Conservation (phyloP, 2,329 filamentous ascomycete genomes). For the Metarhizium guizhouense region DNA sequence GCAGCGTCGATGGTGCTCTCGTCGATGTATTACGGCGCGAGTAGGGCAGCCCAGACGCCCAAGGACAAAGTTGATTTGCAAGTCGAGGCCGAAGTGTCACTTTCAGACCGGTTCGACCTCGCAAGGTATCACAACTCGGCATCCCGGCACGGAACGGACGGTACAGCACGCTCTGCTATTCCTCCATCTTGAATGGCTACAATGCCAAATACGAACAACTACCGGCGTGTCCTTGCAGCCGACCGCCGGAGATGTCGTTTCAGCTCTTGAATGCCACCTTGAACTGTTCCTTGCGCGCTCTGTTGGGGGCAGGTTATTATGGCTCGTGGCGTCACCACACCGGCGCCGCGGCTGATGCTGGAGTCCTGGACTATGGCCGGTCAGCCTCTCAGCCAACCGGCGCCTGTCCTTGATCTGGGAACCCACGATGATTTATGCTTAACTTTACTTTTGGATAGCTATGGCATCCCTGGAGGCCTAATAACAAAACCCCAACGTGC, state of each 20-base stretch:
- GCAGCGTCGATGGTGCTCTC: background rate
- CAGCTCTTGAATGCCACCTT: background rate
- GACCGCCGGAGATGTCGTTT: background rate
- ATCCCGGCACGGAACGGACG: background rate
- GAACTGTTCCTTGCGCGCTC: background rate
- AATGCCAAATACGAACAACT: background rate
- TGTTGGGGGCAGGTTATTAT: background rate
- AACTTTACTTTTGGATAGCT: background rate
- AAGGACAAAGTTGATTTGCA: too few species aligned
- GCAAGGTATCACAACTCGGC: background rate
- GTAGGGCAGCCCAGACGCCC: too few species aligned
- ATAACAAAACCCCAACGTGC: background rate
- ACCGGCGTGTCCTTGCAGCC: background rate
- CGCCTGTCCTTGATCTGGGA: background rate
- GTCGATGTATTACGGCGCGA: too few species aligned
- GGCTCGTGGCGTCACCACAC: background rate
- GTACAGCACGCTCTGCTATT: background rate
- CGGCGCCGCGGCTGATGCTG: background rate
- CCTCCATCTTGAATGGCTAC: background rate
- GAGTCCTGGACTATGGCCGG: background rate
- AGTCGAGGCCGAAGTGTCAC: too few species aligned
- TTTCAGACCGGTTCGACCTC: background rate
- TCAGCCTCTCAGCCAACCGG: background rate
- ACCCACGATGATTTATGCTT: background rate
- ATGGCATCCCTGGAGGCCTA: background rate